Evolutionary conservation across 257 asterid genomes (phyloP).

Genomic region (Capsicum baccatum): DNA sequence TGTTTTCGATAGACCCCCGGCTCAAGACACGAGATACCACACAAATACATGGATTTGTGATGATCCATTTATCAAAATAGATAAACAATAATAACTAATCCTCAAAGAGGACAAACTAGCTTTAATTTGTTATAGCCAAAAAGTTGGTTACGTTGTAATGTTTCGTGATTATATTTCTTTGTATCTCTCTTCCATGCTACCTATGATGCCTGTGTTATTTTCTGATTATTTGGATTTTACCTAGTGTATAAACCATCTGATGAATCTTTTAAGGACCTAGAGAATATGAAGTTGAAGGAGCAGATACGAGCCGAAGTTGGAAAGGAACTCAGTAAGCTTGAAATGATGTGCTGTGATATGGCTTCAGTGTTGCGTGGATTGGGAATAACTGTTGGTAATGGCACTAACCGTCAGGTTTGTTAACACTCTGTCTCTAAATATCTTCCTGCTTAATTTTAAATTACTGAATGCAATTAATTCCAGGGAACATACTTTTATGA

Average conservation of each 20-base stretch:
- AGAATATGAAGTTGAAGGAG: constrained; percentile 83
- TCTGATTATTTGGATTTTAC: not conserved
- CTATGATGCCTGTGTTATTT: not conserved
- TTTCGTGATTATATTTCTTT: not conserved
- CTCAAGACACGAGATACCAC: too few relatives aligned
- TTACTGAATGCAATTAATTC: not conserved
- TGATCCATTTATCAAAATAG: not conserved
- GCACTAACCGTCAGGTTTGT: constrained; percentile 67
- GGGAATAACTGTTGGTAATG: constrained; percentile 56
- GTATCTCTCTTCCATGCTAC: not conserved
- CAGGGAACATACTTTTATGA: not conserved
- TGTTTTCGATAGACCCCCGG: too few relatives aligned
- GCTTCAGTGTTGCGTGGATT: constrained; percentile 41
- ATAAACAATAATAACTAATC: not conserved
- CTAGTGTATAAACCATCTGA: not conserved
- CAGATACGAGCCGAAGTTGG: constrained; percentile 63
- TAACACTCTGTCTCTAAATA: constrained; percentile 17
- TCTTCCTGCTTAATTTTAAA: not conserved
- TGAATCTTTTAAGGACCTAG: constrained; percentile 61
- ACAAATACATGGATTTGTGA: too few relatives aligned
- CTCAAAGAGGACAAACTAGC: not conserved
- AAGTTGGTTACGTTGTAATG: constrained; percentile 8
- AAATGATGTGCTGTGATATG: too few relatives aligned
- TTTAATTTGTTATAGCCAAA: constrained; percentile 3
- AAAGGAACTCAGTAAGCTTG: constrained; percentile 54